Evolutionary conservation across 2,329 filamentous ascomycete species (phyloP), one percentile per base, ranked within the genome.

Genomic region (Verticillium klebahnii): DNA sequence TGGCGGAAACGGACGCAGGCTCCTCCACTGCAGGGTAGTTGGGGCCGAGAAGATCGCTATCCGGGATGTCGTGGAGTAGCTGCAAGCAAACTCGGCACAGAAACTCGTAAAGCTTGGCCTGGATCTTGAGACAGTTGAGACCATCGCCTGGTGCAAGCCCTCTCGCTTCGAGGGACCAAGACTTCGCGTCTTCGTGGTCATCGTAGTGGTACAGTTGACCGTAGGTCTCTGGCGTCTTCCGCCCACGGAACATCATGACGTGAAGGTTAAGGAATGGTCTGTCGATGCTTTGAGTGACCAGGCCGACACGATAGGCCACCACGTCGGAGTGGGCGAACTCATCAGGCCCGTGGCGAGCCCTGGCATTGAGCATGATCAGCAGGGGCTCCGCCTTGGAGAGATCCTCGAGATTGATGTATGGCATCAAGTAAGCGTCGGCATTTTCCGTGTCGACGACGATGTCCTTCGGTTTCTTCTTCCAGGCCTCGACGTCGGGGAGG

Each of bases 351-450:
- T 84, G 67, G 0, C 80, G 77, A 5, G 75, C 83, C 7, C 85
- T 76, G 0, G 82, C 70, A 60, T 85, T 83, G 12, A 89, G 68
- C 23, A 88, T 72, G 7, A 88, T 69, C 0, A 77, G 74, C 9
- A 88, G 66, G 0, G 71, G 62, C 57, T 78, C 80, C 0, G 76
- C 69, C 25, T 78, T 73, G 0, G 67, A 59, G 0, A 88, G 72
- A 65, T 88, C 85, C 60, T 88, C 82, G 50, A 82, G 73, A 65
- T 88, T 88, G 68, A 88, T 79, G 56, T 81, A 75, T 0, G 85
- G 85, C 76, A 78, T 85, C 52, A 83, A 69, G 63, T 73, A 84
- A 9, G 71, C 60, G 6, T 77, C 74, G 68, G n/a, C 31, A 11
- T 59, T 55, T 7, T 19, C 6, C 3, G 7, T 25, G n/a, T 54